Percentiles rank a stretch among this genome's conserved stretches.
Evolutionary conservation across 2,329 filamentous ascomycete genomes (phyloP).

Genomic region (Penicillium griseofulvum): DNA sequence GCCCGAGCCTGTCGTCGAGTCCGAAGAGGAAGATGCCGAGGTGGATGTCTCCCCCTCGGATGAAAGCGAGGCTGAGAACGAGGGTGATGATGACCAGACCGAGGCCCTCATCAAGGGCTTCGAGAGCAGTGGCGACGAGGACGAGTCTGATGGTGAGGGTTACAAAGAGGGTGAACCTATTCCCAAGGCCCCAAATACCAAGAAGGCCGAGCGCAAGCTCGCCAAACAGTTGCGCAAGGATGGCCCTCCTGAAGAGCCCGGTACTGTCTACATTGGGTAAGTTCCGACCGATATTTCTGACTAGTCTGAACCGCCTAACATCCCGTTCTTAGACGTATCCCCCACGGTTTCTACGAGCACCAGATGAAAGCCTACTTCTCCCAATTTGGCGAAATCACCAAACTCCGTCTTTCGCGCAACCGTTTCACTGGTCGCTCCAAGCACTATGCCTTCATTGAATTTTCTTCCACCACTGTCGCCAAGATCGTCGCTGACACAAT

Average conservation of each 20-base stretch:
- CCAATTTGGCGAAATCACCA: conserved; percentile 82
- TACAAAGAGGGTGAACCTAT: conserved; percentile 46
- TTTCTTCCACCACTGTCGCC: conserved; percentile 72
- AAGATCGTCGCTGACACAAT: conserved; percentile 92
- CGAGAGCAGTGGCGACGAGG: conserved; percentile 54
- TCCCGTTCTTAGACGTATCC: conserved; percentile 60
- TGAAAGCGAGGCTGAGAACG: conserved; percentile 29
- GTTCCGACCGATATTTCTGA: conserved; percentile 19
- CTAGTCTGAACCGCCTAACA: conserved; percentile 15
- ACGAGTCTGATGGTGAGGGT: conserved; percentile 48
- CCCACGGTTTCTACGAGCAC: conserved; percentile 95
- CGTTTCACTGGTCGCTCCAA: conserved; percentile 86
- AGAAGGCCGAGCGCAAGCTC: conserved; percentile 51
- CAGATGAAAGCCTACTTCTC: conserved; percentile 92
- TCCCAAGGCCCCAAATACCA: conserved; percentile 45
- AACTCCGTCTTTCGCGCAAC: conserved; percentile 82
- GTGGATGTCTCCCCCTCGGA: conserved; percentile 18
- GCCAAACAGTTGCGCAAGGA: conserved; percentile 51
- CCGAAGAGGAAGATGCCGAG: conserved; percentile 33
- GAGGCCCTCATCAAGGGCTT: conserved; percentile 55
- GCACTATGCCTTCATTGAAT: conserved; percentile 95
- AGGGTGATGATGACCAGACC: conserved; percentile 52
- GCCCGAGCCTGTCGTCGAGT: conserved; percentile 29
- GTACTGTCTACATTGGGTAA: conserved; percentile 80
- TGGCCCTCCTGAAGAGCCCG: conserved; percentile 53